Conservation (phyloP, 169 alveolate species). For the Condylostoma magnum region DNA sequence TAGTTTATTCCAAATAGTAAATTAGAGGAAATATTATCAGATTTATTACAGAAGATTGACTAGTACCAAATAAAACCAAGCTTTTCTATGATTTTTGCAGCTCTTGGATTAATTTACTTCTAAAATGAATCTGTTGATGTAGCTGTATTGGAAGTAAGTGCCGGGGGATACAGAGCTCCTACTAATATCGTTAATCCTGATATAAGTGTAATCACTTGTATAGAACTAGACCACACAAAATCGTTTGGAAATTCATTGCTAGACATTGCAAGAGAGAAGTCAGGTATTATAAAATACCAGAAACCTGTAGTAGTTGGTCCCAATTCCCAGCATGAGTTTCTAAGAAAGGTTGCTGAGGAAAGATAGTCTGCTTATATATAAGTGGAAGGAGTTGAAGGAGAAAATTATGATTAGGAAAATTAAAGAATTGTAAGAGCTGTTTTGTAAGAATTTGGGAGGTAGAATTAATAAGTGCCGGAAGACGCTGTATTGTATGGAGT, state of each 20-base stretch:
- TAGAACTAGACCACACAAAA: slow-evolving; percentile 89
- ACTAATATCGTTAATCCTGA: slow-evolving; percentile 86
- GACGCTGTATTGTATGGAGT: slow-evolving; percentile 46
- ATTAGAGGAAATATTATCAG: slow-evolving; percentile 30
- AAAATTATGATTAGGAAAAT: slow-evolving; percentile 63
- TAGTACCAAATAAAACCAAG: slow-evolving; percentile 49
- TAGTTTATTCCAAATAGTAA: slow-evolving; percentile 49
- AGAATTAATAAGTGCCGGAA: slow-evolving; percentile 26
- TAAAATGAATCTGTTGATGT: slow-evolving; percentile 70
- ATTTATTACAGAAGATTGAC: slow-evolving; percentile 38
- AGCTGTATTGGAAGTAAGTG: slow-evolving; percentile 90
- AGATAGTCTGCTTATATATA: slow-evolving; percentile 32
- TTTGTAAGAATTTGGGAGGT: slow-evolving; percentile 30
- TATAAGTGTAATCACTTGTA: slow-evolving; percentile 80
- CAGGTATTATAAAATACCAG: slow-evolving; percentile 85
- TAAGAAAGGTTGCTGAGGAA: slow-evolving; percentile 41
- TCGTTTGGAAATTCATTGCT: slow-evolving; percentile 83
- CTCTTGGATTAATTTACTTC: slow-evolving; percentile 66
- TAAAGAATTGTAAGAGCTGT: slow-evolving; percentile 50
- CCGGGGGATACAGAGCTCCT: slow-evolving; percentile 90
- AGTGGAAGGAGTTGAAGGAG: slow-evolving; percentile 35
- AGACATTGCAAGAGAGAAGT: slow-evolving; percentile 84
- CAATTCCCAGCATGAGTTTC: slow-evolving; percentile 47
- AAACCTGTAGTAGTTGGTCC: slow-evolving; percentile 87
- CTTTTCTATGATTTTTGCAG: slow-evolving; percentile 66